These are phyloP conservation scores for Eimeria maxima DNA, from an alignment of 169 alveolate genomes.

Conservation along the genomic window DNA sequence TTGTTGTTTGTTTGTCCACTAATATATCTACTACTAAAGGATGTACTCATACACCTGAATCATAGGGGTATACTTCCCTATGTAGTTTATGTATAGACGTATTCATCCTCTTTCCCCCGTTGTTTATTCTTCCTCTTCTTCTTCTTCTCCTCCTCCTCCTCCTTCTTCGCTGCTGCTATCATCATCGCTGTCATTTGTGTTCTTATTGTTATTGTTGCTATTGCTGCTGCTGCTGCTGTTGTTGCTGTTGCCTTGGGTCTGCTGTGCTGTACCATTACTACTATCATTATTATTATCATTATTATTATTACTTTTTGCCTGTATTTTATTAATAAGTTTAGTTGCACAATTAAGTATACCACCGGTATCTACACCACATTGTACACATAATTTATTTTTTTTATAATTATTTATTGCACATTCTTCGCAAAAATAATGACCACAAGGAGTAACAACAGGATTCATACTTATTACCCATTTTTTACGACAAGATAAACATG, in stretches of 20 bases:
- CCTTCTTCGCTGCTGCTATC: not conserved
- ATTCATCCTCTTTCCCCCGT: not conserved
- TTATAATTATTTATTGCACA: conserved; percentile 94
- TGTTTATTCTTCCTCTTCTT: not conserved
- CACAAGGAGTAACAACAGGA: conserved; percentile 96
- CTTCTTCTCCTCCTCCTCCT: conserved; percentile 2
- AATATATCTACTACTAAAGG: not conserved
- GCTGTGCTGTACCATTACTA: not conserved
- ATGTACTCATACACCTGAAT: not conserved
- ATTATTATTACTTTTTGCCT: not conserved
- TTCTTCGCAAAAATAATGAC: conserved; percentile 96
- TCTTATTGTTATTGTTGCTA: not conserved
- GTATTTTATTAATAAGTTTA: conserved; percentile 14
- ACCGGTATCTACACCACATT: conserved; percentile 76
- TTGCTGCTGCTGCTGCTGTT: conserved; percentile 11
- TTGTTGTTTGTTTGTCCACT: not conserved
- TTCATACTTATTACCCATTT: conserved; percentile 89
- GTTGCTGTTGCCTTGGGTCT: not conserved
- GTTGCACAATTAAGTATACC: conserved; percentile 75
- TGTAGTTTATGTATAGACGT: not conserved
- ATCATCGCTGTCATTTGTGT: not conserved
- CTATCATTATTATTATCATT: not conserved
- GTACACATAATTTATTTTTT: conserved; percentile 76
- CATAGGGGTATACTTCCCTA: not conserved
- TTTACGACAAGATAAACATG: conserved; percentile 93